A percentile compares a stretch with the other conserved stretches of the same genome.
These are phyloP conservation scores for Aspergillus pseudoglaucus DNA, from an alignment of 2,329 filamentous ascomycete genomes.

Conservation along the genomic window DNA sequence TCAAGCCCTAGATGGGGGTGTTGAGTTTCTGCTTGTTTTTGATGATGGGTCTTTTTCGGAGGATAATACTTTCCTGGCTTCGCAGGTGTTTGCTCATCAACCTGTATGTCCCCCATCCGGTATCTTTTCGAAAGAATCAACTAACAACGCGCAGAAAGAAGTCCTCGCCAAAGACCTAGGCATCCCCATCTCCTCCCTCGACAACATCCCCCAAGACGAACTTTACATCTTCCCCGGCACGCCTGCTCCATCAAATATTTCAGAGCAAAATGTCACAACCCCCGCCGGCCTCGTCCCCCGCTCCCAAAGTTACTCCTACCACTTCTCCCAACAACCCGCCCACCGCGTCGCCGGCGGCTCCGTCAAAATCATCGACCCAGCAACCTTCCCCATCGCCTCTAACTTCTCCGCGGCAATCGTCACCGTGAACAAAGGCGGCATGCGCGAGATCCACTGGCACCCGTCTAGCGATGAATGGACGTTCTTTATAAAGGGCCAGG, in stretches of 20 bases:
- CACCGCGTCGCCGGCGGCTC: conserved; percentile 61
- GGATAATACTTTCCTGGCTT: conserved; percentile 68
- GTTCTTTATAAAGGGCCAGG: conserved; percentile 4
- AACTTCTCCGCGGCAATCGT: conserved; percentile 68
- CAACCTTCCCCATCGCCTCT: conserved; percentile 66
- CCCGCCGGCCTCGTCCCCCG: conserved; percentile 62
- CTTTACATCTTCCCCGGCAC: conserved; percentile 75
- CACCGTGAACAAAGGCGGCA: conserved; percentile 62
- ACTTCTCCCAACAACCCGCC: conserved; percentile 64
- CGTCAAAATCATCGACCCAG: conserved; percentile 69
- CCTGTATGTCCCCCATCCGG: too few relatives aligned
- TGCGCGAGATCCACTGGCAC: conserved; percentile 49
- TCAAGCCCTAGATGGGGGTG: conserved; percentile 64
- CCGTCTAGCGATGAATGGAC: conserved; percentile 7
- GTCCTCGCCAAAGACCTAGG: conserved; percentile 53
- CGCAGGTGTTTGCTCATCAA: conserved; percentile 52
- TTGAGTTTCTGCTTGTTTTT: conserved; percentile 59
- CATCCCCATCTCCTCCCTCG: conserved; percentile 47
- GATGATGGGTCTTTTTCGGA: conserved; percentile 55
- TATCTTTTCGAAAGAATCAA: too few relatives aligned
- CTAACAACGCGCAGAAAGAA: too few relatives aligned
- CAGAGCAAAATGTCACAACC: conserved; percentile 55
- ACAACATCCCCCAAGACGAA: conserved; percentile 57
- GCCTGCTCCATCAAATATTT: conserved; percentile 55
- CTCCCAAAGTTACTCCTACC: conserved; percentile 60